phyloP scores from a whole-genome alignment of 2,329 filamentous ascomycete genomes.

The Colletotrichum lupini region DNA sequence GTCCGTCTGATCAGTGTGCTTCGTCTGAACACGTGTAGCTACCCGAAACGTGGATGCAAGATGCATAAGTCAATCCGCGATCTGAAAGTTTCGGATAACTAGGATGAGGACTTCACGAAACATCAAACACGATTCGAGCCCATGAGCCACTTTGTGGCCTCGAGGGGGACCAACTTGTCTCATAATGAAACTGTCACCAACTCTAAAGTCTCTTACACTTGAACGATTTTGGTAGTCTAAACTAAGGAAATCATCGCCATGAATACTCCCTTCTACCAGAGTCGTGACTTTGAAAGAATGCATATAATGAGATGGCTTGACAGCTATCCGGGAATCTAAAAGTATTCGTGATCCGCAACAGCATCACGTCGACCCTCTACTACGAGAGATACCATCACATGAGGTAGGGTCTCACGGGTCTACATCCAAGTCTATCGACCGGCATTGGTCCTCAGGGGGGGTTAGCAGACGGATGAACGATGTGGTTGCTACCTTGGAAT shows the following conservation, averaged over 20 bases:
- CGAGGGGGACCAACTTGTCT: background rate
- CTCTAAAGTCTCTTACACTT: background rate
- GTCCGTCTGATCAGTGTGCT: background rate
- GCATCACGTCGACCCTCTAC: too few relatives aligned
- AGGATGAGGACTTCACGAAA: constrained; percentile 5
- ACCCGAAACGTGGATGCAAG: constrained; percentile 17
- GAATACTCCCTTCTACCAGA: too few relatives aligned
- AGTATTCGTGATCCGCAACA: too few relatives aligned
- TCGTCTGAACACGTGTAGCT: background rate
- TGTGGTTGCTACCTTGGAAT: too few relatives aligned
- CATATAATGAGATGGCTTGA: too few relatives aligned
- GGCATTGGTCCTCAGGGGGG: too few relatives aligned
- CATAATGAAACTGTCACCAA: background rate
- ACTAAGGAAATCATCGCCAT: background rate
- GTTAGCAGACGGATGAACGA: too few relatives aligned
- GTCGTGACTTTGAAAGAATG: too few relatives aligned
- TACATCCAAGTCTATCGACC: too few relatives aligned
- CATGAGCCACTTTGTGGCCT: background rate
- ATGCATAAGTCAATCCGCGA: constrained; percentile 9
- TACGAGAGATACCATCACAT: too few relatives aligned
- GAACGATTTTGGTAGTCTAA: background rate
- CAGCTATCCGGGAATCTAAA: too few relatives aligned
- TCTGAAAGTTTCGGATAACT: constrained; percentile 14
- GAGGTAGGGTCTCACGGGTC: too few relatives aligned
- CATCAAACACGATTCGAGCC: constrained; percentile 10